These are phyloP conservation scores for Rubroboletus pulcherrimus DNA, from an alignment of 768 basidiomycete species.

Conservation along the genomic window DNA sequence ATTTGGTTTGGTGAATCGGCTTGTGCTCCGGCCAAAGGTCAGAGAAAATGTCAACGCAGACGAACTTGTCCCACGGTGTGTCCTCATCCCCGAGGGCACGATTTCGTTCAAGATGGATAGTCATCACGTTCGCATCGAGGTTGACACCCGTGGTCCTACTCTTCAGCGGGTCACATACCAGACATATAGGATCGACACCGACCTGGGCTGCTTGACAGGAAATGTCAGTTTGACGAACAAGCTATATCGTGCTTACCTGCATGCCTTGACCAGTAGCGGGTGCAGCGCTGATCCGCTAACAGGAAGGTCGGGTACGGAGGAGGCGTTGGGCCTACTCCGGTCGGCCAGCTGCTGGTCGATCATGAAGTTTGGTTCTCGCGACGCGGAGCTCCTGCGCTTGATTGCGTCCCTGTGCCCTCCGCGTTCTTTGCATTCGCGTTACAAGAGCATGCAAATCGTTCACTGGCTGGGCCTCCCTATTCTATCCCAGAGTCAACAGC, in stretches of 20 bases:
- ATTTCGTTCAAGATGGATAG: constrained; percentile 1
- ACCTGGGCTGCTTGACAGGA: constrained; percentile 28
- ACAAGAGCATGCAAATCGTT: constrained; percentile 40
- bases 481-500: constrained; percentile 28
- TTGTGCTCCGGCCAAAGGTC: constrained; percentile 34
- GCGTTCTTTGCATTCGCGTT: constrained; percentile 3
- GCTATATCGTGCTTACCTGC: constrained; percentile 40
- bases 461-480: constrained; percentile 25
- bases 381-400: constrained; percentile 28
- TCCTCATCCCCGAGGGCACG: constrained; percentile 38
- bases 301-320: constrained; percentile 39
- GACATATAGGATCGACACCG: constrained; percentile 28
- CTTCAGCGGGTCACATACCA: constrained; percentile 16
- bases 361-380: constrained; percentile 27
- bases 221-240: constrained; percentile 21
- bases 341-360: constrained; percentile 39
- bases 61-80: constrained; percentile 7
- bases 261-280: constrained; percentile 37
- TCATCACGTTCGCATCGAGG: constrained; percentile 10
- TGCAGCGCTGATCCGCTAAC: constrained; percentile 43
- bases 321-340: constrained; percentile 37
- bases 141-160: background rate
- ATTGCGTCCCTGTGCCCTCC: constrained; percentile 34
- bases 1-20: constrained; percentile 39
- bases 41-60: background rate